phyloP scores from a whole-genome alignment of 2,329 filamentous ascomycete genomes.

The Phaeosphaeria sp. region DNA sequence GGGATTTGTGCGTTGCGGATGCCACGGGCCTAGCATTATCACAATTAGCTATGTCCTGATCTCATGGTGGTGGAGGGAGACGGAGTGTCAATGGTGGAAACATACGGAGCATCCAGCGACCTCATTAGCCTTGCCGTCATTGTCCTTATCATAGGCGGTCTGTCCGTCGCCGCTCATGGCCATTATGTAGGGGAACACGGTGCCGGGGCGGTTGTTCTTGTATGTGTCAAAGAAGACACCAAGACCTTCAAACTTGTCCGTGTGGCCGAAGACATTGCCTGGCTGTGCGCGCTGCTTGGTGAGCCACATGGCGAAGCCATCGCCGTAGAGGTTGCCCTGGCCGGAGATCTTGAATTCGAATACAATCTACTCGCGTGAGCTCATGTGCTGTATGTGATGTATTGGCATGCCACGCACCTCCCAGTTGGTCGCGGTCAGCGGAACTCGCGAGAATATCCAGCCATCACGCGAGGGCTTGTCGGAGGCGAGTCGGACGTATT shows the following conservation, averaged over 20 bases:
- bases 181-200: conserved; percentile 98
- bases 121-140: conserved; percentile 93
- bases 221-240: conserved; percentile 98
- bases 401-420: conserved; percentile 64
- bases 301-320: conserved; percentile 97
- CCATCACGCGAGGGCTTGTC: conserved; percentile 90
- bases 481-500: conserved; percentile 89
- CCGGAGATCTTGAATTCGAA: conserved; percentile 95
- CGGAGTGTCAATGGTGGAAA: too few species aligned
- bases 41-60: conserved; percentile 11
- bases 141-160: conserved; percentile 87
- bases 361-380: conserved; percentile 68
- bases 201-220: conserved; percentile 97
- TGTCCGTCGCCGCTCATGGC: conserved; percentile 95
- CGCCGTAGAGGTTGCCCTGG: conserved; percentile 87
- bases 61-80: too few species aligned
- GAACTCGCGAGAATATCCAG: conserved; percentile 93
- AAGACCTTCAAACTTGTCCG: conserved; percentile 90
- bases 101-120: conserved; percentile 87
- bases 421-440: conserved; percentile 97
- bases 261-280: conserved; percentile 86
- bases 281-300: conserved; percentile 85
- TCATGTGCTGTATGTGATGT: neutral
- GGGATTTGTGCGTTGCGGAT: conserved; percentile 76
- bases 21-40: conserved; percentile 71